Evolutionary conservation across 805 yeast species (phyloP), one percentile per base, ranked within the genome.

Genomic region (Candida ficus): DNA sequence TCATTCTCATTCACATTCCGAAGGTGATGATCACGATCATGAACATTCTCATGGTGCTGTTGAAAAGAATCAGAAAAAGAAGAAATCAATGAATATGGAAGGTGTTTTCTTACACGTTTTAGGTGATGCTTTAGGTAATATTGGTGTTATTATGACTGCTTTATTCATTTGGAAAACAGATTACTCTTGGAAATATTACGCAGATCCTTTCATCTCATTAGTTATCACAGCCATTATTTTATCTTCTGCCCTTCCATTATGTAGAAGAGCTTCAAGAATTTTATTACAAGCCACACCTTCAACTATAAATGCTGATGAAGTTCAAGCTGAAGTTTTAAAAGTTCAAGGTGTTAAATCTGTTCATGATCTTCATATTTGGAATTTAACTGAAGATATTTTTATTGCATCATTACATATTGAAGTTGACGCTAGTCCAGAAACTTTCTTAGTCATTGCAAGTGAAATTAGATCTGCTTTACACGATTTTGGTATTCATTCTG

Each of bases 281-380:
- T 70, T 91, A 46, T 69, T 91, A 43, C 98, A 91, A 64, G 98
- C 95, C 2, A 85, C 96, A 1, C 99, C 99, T 18, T 72, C 81
- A n/a, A 72, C 80, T 30, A 70, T 93, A 40, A 78, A 88, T 51
- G 81, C 95, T 16, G 83, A 84, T 46, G 73, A 73, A 23, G 86
- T 93, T 33, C 76, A 80, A 43, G 67, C 71, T 37, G 86, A 85
- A 45, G 82, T 91, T 33, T 62, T 78, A 28, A 64, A 74, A 14
- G 69, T 93, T 16, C 74, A 78, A 1, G 85, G 90, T 20, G 91
- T 91, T 38, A 71, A 76, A 42, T 84, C 95, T 2, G 81, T 93
- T 25, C 99, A 91, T 61, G 99, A 91, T 63, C 81, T 91, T 71
- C 99, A 91, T 62, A 81, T 91, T 43, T 91, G 99, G 99, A 91